These are phyloP conservation scores for Rhizoclosmatium sp. DNA, from an alignment of 192 early-diverging fungal genomes.

Conservation along the genomic window DNA sequence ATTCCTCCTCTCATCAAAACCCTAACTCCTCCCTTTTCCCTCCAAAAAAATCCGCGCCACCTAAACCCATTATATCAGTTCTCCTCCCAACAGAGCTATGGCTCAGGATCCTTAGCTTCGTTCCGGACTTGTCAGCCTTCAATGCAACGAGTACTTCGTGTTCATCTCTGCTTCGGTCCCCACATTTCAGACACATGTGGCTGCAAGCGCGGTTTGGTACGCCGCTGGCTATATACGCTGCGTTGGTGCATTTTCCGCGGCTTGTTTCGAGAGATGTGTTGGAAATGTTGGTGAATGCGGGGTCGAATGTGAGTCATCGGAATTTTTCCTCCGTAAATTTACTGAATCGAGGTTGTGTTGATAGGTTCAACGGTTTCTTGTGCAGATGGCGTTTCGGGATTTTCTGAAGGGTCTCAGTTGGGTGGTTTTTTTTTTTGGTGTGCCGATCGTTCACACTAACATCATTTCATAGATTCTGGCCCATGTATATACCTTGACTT, in stretches of 20 bases:
- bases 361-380: constrained; percentile 24
- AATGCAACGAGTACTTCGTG: background rate
- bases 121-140: constrained; percentile 15
- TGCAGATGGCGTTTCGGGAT: constrained; percentile 6
- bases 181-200: constrained; percentile 18
- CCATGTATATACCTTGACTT: constrained; percentile 15
- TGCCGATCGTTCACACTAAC: background rate
- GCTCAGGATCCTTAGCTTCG: constrained; percentile 24
- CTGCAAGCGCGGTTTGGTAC: constrained; percentile 24
- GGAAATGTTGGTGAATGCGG: constrained; percentile 1
- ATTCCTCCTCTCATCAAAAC: too few relatives aligned
- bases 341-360: background rate
- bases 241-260: background rate
- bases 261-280: background rate
- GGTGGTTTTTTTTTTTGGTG: background rate
- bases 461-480: constrained; percentile 9
- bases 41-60: too few relatives aligned
- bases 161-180: background rate
- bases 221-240: constrained; percentile 7
- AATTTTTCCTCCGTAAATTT: background rate
- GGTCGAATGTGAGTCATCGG: constrained; percentile 6
- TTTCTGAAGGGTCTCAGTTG: constrained; percentile 3
- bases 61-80: background rate
- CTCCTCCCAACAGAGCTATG: constrained; percentile 28
- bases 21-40: too few relatives aligned